Conservation (phyloP, 352 stramenopile species). For the Aphanomyces euteiches region DNA sequence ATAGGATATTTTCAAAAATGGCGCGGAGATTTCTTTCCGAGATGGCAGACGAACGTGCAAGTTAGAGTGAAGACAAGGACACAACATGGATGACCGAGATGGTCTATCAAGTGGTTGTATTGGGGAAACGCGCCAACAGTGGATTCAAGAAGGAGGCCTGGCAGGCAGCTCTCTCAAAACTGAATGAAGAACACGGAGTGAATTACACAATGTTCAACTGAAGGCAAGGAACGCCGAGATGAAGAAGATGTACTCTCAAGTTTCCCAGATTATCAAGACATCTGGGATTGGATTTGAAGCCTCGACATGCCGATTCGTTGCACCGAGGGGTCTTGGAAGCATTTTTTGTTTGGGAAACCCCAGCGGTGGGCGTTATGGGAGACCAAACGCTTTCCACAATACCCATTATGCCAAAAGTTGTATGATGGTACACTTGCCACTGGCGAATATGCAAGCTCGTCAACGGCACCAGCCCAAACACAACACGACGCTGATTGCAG, state of each 20-base stretch:
- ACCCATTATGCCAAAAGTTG: not conserved
- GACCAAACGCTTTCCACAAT: not conserved
- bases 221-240: not conserved
- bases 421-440: not conserved
- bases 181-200: not conserved
- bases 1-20: too few species aligned
- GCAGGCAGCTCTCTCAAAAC: not conserved
- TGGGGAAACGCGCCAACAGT: not conserved
- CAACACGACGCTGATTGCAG: not conserved
- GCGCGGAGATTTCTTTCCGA: not conserved
- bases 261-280: not conserved
- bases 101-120: not conserved
- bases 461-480: not conserved
- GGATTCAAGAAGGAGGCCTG: not conserved
- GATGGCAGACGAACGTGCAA: not conserved
- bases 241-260: not conserved
- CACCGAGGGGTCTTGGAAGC: not conserved
- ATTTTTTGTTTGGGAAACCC: not conserved
- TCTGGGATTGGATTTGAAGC: not conserved
- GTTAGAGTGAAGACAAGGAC: not conserved
- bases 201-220: not conserved
- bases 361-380: not conserved
- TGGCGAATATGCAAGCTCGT: not conserved
- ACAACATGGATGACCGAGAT: not conserved
- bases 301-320: not conserved